Base-by-base conservation (phyloP, 2,329 filamentous ascomycete genomes). In the Sporothrix brunneoviolacea region DNA sequence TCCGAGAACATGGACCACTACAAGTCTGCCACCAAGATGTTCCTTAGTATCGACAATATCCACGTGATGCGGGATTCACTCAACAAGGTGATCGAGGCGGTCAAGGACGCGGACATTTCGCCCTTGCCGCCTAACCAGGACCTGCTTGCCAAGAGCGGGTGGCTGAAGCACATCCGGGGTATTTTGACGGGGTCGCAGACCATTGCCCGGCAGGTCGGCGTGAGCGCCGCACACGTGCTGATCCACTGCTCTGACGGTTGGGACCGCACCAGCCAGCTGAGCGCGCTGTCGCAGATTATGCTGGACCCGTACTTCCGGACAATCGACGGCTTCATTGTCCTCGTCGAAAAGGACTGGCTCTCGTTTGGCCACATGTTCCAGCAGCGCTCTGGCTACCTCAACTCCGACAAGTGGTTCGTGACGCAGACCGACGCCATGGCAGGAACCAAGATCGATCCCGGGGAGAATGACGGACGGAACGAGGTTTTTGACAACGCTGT, bases 1-100 rank as follows among this genome's bases (percentile, higher is more conserved):
- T 95, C 91, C 0, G 93, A 98, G 68, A 95, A 96, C 61, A 96
- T 97, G 88, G 88, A 95, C 57, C 86, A 95, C 67, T 98, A 98
- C 70, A 88, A 86, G 55, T 91, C 91, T 61, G 89, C 90, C 15
- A 85, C 84, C 53, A 95, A 96, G 67, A 85, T 86, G 27, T 98
- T 94, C 63, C 77, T 98, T 50, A 93, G 88, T 55, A 98, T 98
- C 61, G 91, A 94, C 65, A 98, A 98, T 64, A 97, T 98, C 54
- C 93, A 98, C 63, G 90, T 96, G 55, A 98, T 98, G 93, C 80
- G 93, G 51, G 86, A 86, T 55, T 97, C 91, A 2, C 74, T 98
- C 30, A 84, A 86, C 59, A 91, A 85, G 58, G 86, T 98, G 18
- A 76, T 96, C 48, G 91, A 95, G 56, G 86, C 89, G 3, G 72